Evolutionary conservation across 305 asterid genomes (phyloP), one percentile per base, ranked within the genome.

Genomic region (Salvia sclarea): DNA sequence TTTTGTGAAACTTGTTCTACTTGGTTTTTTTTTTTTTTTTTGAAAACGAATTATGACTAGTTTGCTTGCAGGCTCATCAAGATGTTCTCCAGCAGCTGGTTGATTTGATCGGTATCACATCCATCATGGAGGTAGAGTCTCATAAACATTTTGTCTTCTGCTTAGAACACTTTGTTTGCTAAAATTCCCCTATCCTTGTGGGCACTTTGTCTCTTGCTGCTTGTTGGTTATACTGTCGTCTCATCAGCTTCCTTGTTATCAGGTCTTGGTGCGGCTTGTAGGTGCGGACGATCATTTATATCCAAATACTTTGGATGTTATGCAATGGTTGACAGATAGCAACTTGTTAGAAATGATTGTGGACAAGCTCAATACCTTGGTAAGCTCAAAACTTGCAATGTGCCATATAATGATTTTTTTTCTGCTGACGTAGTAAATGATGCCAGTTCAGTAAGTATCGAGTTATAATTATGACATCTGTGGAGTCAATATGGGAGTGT

Each of bases 251-350:
- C 69, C 65, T 75, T 59, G 64, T 72, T 76, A 37, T 68, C 84
- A 95, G 99, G 96, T 95, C 76, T 83, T 95, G 85, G 96, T 94
- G 61, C 85, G 97, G 47, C 97, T 94, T 75, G 94, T 91, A 9
- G 96, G 99, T 17, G 84, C 89, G 64, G 97, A 94, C 56, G 97
- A 91, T 69, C 96, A 91, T 80, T 78, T 86, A 37, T 94, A 91
- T 77, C 86, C 98, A 66, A 88, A 79, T 74, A 79, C 91, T n/a
- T 64, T 85, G 80, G 97, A 94, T 70, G 86, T 91, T 75, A 84
- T 89, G 92, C 97, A 89, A 77, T 94, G 97, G 99, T 84, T 94
- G 84, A 84, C 97, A 54, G 95, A 88, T 52, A 91, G 94, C 82
- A 83, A 83, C 79, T 81, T 94, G 78, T 71, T 94, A 66, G 99